phyloP scores from a whole-genome alignment of 495 filamentous ascomycete genomes.

The Amorphotheca resinae region DNA sequence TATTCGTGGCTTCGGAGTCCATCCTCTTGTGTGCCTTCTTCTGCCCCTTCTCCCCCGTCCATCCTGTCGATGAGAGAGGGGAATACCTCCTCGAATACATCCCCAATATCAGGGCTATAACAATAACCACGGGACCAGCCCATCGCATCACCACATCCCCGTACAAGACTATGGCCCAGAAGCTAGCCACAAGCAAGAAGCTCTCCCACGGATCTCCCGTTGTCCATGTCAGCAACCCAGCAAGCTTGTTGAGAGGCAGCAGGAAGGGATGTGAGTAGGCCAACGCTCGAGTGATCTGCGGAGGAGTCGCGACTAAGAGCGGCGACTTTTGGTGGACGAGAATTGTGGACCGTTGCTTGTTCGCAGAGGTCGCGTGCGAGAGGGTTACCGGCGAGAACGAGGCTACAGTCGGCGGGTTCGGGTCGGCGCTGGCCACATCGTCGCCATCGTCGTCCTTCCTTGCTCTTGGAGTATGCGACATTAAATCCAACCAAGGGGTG shows the following conservation, averaged over 20 bases:
- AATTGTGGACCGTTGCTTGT: conserved; percentile 73
- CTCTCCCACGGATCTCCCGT: conserved; percentile 91
- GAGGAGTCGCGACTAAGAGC: conserved; percentile 82
- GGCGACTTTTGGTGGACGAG: conserved; percentile 95
- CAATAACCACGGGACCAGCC: conserved; percentile 73
- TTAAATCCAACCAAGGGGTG: conserved; percentile 21
- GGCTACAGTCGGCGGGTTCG: conserved; percentile 61
- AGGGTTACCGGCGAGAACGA: conserved; percentile 77
- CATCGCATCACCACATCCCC: conserved; percentile 67
- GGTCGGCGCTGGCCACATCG: conserved; percentile 26
- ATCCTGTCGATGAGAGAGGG: conserved; percentile 74
- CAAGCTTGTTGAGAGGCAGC: conserved; percentile 68
- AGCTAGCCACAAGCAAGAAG: conserved; percentile 72
- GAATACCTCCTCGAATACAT: conserved; percentile 92
- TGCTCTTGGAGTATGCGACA: conserved; percentile 17
- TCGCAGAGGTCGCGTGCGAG: conserved; percentile 52
- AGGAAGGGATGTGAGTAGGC: conserved; percentile 93
- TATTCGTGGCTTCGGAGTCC: conserved; percentile 48
- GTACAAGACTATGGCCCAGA: conserved; percentile 79
- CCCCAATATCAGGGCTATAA: conserved; percentile 65
- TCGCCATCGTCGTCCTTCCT: conserved; percentile 16
- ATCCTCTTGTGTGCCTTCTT: conserved; percentile 38
- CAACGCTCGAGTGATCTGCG: conserved; percentile 80
- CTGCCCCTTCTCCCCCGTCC: conserved; percentile 34
- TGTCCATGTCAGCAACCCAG: conserved; percentile 84